Evolutionary conservation across 75 land plant genomes (phyloP), one percentile per base, ranked within the genome.

Genomic region (Pinus tabuliformis): DNA sequence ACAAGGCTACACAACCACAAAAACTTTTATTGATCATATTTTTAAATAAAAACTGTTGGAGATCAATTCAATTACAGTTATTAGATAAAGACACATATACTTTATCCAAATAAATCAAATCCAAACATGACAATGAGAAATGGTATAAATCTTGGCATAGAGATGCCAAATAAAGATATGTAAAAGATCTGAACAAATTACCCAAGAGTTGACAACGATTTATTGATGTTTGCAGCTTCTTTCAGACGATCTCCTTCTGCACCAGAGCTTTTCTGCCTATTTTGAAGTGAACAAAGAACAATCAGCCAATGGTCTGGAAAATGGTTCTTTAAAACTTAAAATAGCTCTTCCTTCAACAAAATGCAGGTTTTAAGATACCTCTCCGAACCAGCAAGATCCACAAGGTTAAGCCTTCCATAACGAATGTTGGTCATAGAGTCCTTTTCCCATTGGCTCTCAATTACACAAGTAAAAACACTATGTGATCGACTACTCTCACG

Each of bases 301-400:
- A 21, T 49, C 17, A 70, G 63, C n/a, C 11, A 52, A 26, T 37
- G 6, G 22, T 17, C 18, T 22, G 60, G n/a, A 28, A 56, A 73
- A 22, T 20, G 64, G 39, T 1, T 28, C 15, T 56, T 6, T 36
- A 73, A 21, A 73, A 58, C 9, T 20, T 3, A 49, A 33, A 73
- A 59, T 62, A 59, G 59, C 33, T 58, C 52, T 45, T 6, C 52
- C 52, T 72, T 37, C 39, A 75, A 78, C 33, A 75, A 57, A 75
- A 36, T n/a, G 15, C 20, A 45, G 54, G 59, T 28, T 76, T 30
- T 17, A 42, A 57, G 36, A 45, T 75, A 96, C 99, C 99, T 90
- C 74, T 96, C 99, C 6, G 99, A 96, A 52, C 99, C 99, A 81
- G 99, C 99, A 77, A 96, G 91, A 81, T 96, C 99, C 16, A 96